Evolutionary conservation across 345 rosid species (phyloP), one percentile per base, ranked within the genome.

Genomic region (Citrus sp.): DNA sequence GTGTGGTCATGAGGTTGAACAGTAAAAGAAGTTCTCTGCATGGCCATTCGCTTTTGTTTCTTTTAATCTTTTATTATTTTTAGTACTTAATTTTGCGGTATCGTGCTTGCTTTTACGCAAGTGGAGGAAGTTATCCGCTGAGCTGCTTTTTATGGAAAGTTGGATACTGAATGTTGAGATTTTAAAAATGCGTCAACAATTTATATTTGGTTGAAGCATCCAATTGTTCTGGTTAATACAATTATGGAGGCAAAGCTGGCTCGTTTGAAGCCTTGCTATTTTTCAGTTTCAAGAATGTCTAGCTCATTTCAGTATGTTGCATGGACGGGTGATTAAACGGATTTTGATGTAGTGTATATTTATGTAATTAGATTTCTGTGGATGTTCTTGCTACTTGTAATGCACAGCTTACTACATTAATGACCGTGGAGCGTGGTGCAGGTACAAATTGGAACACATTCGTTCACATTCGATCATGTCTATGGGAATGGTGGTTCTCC

Each of bases 381-480:
- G 66, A 71, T 59, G n/a, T n/a, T 38, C 24, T 58, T 12, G 54
- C 38, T 34, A 19, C 42, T 38, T 66, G 58, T 13, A 5, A 25
- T 10, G 9, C 54, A 14, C 46, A 22, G 7, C 55, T 75, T 70
- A 40, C 38, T 55, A 65, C 1, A 19, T 71, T 76, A 27, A 74
- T 77, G 73, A 70, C 40, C 65, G 21, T 82, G 80, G 42, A 62
- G 34, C 65, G 21, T 82, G 79, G 42, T 80, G 86, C 79, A 93
- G 97, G 94, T 93, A 74, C 90, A 90, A 82, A 87, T 93, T 78
- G 95, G 97, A 68, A 70, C 90, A 49, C 97, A 93, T 83, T 87
- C 94, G 1, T 93, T 91, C 77, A 93, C 94, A 7, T 93, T 90
- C 79, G 97, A 93, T 88, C 90, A 83, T 79, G 95, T 93, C n/a